A percentile compares a stretch with the other conserved stretches of the same genome.
phyloP scores from a whole-genome alignment of 345 rosid species.

The Gossypium raimondii region DNA sequence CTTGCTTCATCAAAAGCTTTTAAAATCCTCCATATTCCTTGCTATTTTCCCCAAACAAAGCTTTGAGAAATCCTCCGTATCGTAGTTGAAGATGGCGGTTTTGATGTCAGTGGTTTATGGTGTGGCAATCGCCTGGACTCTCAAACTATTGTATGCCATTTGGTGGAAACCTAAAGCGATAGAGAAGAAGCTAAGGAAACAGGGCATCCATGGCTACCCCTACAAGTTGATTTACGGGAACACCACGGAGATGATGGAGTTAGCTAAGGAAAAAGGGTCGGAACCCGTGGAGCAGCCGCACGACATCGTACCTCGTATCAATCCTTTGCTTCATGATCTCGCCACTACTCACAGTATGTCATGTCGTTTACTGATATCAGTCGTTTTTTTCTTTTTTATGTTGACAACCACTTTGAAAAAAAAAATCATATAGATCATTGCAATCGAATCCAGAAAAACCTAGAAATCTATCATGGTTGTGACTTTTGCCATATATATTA shows the following conservation, averaged over 20 bases:
- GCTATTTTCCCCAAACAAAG: background rate
- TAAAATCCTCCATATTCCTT: background rate
- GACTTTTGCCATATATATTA: background rate
- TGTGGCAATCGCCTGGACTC: slow-evolving; percentile 13
- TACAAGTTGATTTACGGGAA: slow-evolving; percentile 22
- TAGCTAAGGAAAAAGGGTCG: slow-evolving; percentile 12
- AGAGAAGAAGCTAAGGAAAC: slow-evolving; percentile 24
- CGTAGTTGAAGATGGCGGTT: background rate
- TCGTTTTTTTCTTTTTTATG: background rate
- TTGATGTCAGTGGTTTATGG: background rate
- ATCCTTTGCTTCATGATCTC: slow-evolving; percentile 26
- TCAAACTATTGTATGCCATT: slow-evolving; percentile 10
- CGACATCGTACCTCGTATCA: slow-evolving; percentile 21
- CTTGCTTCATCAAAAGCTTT: background rate
- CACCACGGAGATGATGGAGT: slow-evolving; percentile 18
- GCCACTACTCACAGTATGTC: slow-evolving; percentile 11
- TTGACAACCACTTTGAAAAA: background rate
- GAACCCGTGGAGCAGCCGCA: slow-evolving; percentile 15
- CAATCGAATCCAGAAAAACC: background rate
- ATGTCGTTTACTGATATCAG: background rate
- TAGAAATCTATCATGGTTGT: background rate
- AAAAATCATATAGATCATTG: background rate
- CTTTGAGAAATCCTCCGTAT: background rate
- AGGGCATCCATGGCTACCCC: slow-evolving; percentile 24
- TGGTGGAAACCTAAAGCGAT: slow-evolving; percentile 30